These are phyloP conservation scores for Rubus idaeus DNA, from an alignment of 306 rosid species.

Conservation along the genomic window DNA sequence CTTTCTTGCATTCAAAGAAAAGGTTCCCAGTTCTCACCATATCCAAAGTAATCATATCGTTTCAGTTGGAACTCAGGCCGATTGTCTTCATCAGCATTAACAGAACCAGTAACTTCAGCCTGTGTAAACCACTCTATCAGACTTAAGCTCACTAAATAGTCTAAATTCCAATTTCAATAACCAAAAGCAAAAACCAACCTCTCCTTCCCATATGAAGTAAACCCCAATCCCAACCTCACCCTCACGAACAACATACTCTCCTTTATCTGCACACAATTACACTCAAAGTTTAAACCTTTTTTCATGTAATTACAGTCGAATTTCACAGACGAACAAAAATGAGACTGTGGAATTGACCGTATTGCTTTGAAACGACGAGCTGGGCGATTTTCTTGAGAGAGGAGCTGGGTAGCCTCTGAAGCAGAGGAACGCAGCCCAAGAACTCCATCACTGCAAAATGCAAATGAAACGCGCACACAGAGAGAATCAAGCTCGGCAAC, in stretches of 20 bases:
- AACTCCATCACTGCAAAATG: slow-evolving; percentile 74
- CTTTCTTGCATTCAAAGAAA: neutral
- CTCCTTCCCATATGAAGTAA: slow-evolving; percentile 93
- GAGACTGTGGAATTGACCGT: slow-evolving; percentile 38
- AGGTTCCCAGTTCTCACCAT: slow-evolving; percentile 43
- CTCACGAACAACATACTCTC: slow-evolving; percentile 71
- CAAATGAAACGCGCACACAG: neutral
- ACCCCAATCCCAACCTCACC: slow-evolving; percentile 77
- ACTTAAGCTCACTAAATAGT: neutral
- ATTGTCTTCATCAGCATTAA: slow-evolving; percentile 48
- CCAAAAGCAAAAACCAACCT: slow-evolving; percentile 45
- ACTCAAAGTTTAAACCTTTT: slow-evolving; percentile 5
- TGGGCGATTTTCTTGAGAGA: slow-evolving; percentile 64
- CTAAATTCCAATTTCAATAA: neutral
- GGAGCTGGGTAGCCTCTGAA: slow-evolving; percentile 76
- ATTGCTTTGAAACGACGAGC: slow-evolving; percentile 52
- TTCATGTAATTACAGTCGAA: neutral
- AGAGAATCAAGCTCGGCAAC: neutral
- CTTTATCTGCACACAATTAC: slow-evolving; percentile 44
- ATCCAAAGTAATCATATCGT: slow-evolving; percentile 82
- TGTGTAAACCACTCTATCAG: slow-evolving; percentile 33
- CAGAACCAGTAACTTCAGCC: slow-evolving; percentile 75
- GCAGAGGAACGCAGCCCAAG: slow-evolving; percentile 72
- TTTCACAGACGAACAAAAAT: neutral
- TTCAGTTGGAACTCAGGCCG: slow-evolving; percentile 70